Percentiles rank a stretch among this genome's conserved stretches.
These are phyloP conservation scores for Oryza officinalis DNA, from an alignment of 176 grass and related monocot genomes.

Conservation along the genomic window DNA sequence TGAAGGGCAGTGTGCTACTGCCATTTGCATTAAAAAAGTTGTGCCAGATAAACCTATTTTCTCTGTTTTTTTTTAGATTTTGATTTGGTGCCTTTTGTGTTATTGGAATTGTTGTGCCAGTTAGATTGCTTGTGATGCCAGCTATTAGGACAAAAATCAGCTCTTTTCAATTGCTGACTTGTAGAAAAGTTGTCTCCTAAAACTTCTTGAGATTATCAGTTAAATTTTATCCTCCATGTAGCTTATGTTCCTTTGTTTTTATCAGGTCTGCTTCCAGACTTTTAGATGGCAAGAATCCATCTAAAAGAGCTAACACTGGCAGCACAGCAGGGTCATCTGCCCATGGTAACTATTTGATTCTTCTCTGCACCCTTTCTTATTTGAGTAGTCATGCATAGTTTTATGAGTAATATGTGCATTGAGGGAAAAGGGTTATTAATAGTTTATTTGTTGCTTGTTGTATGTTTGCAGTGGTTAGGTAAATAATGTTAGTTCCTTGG, in stretches of 20 bases:
- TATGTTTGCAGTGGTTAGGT: neutral
- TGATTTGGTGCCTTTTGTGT: neutral
- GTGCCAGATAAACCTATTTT: neutral
- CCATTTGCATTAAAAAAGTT: neutral
- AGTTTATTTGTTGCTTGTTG: neutral
- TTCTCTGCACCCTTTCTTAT: constrained; percentile 21
- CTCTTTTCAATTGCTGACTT: neutral
- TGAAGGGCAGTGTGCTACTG: neutral
- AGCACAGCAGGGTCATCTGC: constrained; percentile 29
- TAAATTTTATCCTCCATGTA: constrained; percentile 8
- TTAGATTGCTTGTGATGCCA: neutral
- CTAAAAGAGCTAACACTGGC: constrained; percentile 58
- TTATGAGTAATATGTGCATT: neutral
- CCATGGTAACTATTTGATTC: constrained; percentile 44
- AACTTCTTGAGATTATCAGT: neutral
- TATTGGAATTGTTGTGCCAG: neutral
- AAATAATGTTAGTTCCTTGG: neutral
- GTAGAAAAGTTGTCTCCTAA: neutral
- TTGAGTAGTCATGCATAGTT: neutral
- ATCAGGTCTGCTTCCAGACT: constrained; percentile 51
- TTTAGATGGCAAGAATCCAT: constrained; percentile 45
- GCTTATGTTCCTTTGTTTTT: constrained; percentile 12
- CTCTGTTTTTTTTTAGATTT: neutral
- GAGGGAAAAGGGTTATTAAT: neutral
- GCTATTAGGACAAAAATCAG: neutral